Evolutionary conservation across 1,284 basidiomycete genomes (phyloP).

Genomic region (Vanrija pseudolonga): DNA sequence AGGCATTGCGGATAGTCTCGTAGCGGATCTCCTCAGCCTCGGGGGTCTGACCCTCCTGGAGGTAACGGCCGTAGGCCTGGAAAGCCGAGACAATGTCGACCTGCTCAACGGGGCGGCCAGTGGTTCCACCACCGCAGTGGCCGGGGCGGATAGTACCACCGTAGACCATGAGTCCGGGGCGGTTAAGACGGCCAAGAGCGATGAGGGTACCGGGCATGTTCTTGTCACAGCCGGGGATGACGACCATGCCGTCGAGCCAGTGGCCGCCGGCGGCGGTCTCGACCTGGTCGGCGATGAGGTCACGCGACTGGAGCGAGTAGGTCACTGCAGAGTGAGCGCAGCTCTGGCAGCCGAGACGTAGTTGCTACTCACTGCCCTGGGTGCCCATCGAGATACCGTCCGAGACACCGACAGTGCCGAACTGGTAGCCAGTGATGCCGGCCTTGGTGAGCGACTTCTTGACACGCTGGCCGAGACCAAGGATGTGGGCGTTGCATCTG

Average conservation of each 20-base stretch:
- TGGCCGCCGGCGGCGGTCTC: conserved; percentile 96
- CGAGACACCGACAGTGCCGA: conserved; percentile 93
- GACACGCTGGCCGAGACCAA: conserved; percentile 80
- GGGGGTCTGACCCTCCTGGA: conserved; percentile 79
- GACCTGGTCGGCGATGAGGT: conserved; percentile 94
- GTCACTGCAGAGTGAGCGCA: conserved; percentile 56
- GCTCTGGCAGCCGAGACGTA: not conserved
- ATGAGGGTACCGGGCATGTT: conserved; percentile 97
- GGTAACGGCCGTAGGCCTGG: conserved; percentile 88
- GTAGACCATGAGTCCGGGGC: conserved; percentile 94
- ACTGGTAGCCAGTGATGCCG: conserved; percentile 89
- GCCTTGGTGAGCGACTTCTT: conserved; percentile 72
- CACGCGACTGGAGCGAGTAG: conserved; percentile 90
- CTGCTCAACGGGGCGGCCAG: conserved; percentile 50
- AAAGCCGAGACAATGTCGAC: conserved; percentile 94
- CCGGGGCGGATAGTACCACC: conserved; percentile 91
- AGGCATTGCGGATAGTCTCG: conserved; percentile 82
- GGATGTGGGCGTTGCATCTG: conserved; percentile 87
- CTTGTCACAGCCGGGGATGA: conserved; percentile 94
- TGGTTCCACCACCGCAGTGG: conserved; percentile 62
- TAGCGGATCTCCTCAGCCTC: conserved; percentile 76
- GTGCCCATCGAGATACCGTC: conserved; percentile 99
- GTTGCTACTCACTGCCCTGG: conserved; percentile 55
- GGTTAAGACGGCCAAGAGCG: conserved; percentile 86
- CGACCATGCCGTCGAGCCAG: conserved; percentile 97